These are phyloP conservation scores for Diaporthe vaccinii DNA, from an alignment of 2,329 filamentous ascomycete genomes.

Conservation along the genomic window DNA sequence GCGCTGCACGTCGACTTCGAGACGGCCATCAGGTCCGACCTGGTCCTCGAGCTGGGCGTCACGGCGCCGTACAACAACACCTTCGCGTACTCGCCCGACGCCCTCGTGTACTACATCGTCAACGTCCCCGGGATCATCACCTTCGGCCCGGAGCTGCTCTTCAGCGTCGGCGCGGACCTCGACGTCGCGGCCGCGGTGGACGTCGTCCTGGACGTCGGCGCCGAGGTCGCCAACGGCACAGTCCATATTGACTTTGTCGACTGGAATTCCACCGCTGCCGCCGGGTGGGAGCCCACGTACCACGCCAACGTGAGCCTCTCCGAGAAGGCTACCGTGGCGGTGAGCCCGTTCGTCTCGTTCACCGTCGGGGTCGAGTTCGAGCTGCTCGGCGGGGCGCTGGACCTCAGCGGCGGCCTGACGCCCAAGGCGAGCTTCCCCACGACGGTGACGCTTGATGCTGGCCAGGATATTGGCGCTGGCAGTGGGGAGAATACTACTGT, in stretches of 20 bases:
- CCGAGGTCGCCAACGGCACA: slow-evolving; percentile 43
- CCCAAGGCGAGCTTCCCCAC: slow-evolving; percentile 47
- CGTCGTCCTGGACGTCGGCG: slow-evolving; percentile 43
- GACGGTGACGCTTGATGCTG: slow-evolving; percentile 44
- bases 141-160: slow-evolving; percentile 49
- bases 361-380: slow-evolving; percentile 44
- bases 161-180: slow-evolving; percentile 54
- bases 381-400: slow-evolving; percentile 46
- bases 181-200: slow-evolving; percentile 49
- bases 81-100: slow-evolving; percentile 52
- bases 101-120: slow-evolving; percentile 54
- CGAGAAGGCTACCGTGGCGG: slow-evolving; percentile 43
- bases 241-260: slow-evolving; percentile 50
- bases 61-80: slow-evolving; percentile 50
- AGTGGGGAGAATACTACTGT: slow-evolving; percentile 28
- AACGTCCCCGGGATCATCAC: slow-evolving; percentile 56
- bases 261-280: slow-evolving; percentile 14
- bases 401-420: slow-evolving; percentile 47
- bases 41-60: slow-evolving; percentile 53
- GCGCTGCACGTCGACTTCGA: slow-evolving; percentile 59
- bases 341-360: slow-evolving; percentile 46
- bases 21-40: slow-evolving; percentile 52
- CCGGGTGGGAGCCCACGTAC: slow-evolving; percentile 44
- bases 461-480: slow-evolving; percentile 42
- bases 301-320: slow-evolving; percentile 41